Base-by-base conservation (phyloP, 2,329 filamentous ascomycete genomes). In the Penicillium sclerotigenum region DNA sequence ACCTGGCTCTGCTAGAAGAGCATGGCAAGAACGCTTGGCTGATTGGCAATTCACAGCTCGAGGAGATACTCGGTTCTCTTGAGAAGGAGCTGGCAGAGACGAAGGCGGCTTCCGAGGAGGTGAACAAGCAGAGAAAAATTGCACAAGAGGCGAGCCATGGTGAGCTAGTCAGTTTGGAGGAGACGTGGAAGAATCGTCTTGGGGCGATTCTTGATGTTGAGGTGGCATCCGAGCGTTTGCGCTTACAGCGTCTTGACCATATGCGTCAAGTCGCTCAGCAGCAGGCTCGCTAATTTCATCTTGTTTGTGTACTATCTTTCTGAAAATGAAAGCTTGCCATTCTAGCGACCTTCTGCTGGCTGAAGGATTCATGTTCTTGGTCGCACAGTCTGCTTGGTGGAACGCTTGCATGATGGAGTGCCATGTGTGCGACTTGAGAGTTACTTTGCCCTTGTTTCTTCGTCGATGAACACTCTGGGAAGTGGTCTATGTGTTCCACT, bases 21-120 rank as follows among this genome's bases (percentile, higher is more conserved):
- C 87, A 87, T 73, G 94, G 93, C 63, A 90, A 90, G 76, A 96
- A 96, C 73, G 88, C 90, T 10, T 97, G 94, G 93, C 80, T 99
- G 53, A 82, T 96, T 9, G 85, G 85, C 6, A 99, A 99, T 73
- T 84, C 87, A 65, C 85, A 89, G 63, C 74, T 91, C 20, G 93
- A 97, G 75, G 83, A 84, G 41, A 82, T 90, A 40, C 74, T 95
- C 49, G 81, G 81, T 48, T 73, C 73, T 13, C 68, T 95, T 26
- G 93, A 97, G 79, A 79, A 80, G 42, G 91, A 96, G 66, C 79
- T 97, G 47, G 86, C 85, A 14, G 81, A 79, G 37, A 77, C 83
- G 20, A 87, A 86, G 71, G 80, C 82, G 56, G 85, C 89, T 62
- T 82, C 91, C 46, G 91, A 97, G 70, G 71, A 83, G 36, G 79